Evolutionary conservation across 2,329 filamentous ascomycete genomes (phyloP).

Genomic region (Geoglossum cookeanum): DNA sequence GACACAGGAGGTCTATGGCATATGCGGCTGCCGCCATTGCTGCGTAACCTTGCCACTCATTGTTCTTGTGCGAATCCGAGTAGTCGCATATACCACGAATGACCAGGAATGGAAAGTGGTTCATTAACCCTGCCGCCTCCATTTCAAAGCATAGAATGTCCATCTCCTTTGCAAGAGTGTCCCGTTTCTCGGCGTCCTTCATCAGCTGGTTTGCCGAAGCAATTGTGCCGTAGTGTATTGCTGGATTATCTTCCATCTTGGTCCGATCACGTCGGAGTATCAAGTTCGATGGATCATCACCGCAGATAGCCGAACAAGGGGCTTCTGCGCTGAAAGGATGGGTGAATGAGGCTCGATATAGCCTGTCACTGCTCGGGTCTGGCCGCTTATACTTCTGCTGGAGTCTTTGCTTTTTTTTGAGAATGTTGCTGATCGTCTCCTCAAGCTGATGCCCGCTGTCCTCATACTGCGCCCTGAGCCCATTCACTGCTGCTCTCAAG

Average conservation of each 20-base stretch:
- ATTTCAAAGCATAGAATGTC: neutral
- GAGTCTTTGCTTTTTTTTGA: neutral
- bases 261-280: neutral
- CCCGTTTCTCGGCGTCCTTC: neutral
- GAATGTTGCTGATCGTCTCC: neutral
- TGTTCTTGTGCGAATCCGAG: slow-evolving; percentile 13
- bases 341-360: neutral
- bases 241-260: neutral
- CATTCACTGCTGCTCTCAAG: neutral
- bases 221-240: neutral
- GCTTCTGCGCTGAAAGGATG: neutral
- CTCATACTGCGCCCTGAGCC: neutral
- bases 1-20: neutral
- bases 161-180: neutral
- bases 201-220: neutral
- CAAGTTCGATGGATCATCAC: neutral
- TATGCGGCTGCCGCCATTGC: slow-evolving; percentile 7
- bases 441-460: neutral
- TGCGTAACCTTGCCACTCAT: slow-evolving; percentile 5
- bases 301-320: neutral
- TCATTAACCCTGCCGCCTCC: neutral
- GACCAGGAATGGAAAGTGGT: slow-evolving; percentile 10
- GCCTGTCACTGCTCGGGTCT: neutral
- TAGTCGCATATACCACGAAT: slow-evolving; percentile 15
- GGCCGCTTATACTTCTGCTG: neutral